Conservation (phyloP, 2,329 filamentous ascomycete species). For the Beauveria sp. region DNA sequence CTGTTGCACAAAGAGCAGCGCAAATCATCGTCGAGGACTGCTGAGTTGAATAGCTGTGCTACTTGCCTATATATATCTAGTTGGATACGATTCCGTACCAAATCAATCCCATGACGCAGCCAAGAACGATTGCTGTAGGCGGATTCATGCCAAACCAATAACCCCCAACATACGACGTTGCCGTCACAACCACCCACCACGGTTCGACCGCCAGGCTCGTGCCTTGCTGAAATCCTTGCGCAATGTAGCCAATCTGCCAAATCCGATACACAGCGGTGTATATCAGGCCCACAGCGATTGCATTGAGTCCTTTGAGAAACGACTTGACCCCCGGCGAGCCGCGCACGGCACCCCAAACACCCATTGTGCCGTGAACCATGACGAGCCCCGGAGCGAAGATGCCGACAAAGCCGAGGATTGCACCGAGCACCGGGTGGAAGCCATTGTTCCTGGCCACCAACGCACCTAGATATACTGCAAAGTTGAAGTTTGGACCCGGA, state of each 20-base stretch:
- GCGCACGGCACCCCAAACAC: slow-evolving; percentile 46
- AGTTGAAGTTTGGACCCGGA: slow-evolving; percentile 43
- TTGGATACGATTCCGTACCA: slow-evolving; percentile 22
- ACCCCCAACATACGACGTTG: slow-evolving; percentile 28
- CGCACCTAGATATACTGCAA: slow-evolving; percentile 50
- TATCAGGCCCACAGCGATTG: slow-evolving; percentile 52
- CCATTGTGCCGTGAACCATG: slow-evolving; percentile 43
- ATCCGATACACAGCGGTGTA: slow-evolving; percentile 58
- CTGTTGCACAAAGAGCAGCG: slow-evolving; percentile 17
- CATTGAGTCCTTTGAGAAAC: slow-evolving; percentile 48
- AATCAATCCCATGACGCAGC: slow-evolving; percentile 26
- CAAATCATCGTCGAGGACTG: slow-evolving; percentile 15
- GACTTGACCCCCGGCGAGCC: slow-evolving; percentile 38
- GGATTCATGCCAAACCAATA: slow-evolving; percentile 25
- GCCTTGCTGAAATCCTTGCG: slow-evolving; percentile 38
- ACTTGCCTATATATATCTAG: neutral
- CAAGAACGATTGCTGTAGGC: slow-evolving; percentile 26
- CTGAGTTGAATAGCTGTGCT: neutral
- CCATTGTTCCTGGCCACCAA: slow-evolving; percentile 36
- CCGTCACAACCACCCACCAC: slow-evolving; percentile 56
- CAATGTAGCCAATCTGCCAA: slow-evolving; percentile 55
- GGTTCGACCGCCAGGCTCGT: slow-evolving; percentile 49
- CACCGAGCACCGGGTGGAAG: slow-evolving; percentile 34
- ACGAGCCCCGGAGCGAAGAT: slow-evolving; percentile 46
- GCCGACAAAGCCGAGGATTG: slow-evolving; percentile 42